Conservation (phyloP, 148 eudicot species). For the Fagopyrum homotropicum region DNA sequence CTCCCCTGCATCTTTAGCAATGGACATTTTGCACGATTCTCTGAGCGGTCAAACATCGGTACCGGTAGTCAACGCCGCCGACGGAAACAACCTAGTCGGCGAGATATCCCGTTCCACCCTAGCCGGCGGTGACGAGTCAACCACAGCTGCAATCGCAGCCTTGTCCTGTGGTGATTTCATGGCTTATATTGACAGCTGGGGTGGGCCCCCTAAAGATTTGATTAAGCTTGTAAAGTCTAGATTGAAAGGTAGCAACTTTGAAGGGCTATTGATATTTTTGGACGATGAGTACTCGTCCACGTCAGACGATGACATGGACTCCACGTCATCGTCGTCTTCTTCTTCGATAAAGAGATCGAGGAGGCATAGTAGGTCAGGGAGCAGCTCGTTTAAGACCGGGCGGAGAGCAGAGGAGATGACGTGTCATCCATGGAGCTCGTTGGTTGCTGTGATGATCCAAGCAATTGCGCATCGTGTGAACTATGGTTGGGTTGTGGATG, state of each 20-base stretch:
- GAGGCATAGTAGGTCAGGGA: conserved; percentile 35
- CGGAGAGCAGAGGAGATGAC: conserved; percentile 45
- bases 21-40: conserved; percentile 37
- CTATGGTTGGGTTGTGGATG: conserved; percentile 85
- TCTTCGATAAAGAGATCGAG: conserved; percentile 16
- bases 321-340: background rate
- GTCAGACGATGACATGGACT: conserved; percentile 47
- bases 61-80: conserved; percentile 49
- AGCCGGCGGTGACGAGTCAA: conserved; percentile 48
- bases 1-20: conserved; percentile 43
- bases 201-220: conserved; percentile 68
- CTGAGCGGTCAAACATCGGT: conserved; percentile 48
- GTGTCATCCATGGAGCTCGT: conserved; percentile 67
- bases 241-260: conserved; percentile 45
- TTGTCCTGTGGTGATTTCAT: conserved; percentile 72
- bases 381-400: conserved; percentile 55
- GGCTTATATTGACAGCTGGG: conserved; percentile 76
- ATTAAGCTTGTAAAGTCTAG: conserved; percentile 39
- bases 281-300: conserved; percentile 27
- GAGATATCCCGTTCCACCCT: conserved; percentile 76
- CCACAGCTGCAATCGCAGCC: conserved; percentile 51
- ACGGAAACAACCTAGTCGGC: conserved; percentile 40
- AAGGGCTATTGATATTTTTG: conserved; percentile 44
- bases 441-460: conserved; percentile 87
- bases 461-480: conserved; percentile 74